Percentiles rank a stretch among this genome's conserved stretches.
These are phyloP conservation scores for Cladosporium colombiae DNA, from an alignment of 2,329 filamentous ascomycete genomes.

Conservation along the genomic window DNA sequence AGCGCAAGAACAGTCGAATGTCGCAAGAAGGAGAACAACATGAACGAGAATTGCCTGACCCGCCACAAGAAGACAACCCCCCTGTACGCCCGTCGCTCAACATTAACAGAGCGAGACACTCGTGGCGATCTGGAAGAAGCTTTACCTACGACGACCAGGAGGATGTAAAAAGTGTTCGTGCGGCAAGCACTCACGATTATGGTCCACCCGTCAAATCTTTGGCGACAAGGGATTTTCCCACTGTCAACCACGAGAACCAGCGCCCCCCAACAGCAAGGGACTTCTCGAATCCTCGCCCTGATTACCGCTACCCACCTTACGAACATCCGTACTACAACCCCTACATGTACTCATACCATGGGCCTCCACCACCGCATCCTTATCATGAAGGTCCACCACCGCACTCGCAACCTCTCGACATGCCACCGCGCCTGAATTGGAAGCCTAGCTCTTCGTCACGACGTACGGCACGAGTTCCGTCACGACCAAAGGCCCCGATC, in stretches of 20 bases:
- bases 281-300: not conserved
- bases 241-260: conserved; percentile 30
- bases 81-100: conserved; percentile 12
- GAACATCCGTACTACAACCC: conserved; percentile 33
- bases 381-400: not conserved
- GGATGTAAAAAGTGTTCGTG: conserved; percentile 25
- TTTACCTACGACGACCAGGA: conserved; percentile 28
- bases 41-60: not conserved
- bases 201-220: conserved; percentile 24
- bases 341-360: conserved; percentile 29
- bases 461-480: not conserved
- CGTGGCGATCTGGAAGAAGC: conserved; percentile 21
- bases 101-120: not conserved
- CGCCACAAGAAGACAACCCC: not conserved
- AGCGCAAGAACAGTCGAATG: conserved; percentile 2
- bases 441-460: conserved; percentile 12
- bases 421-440: conserved; percentile 23
- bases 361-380: conserved; percentile 20
- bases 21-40: not conserved
- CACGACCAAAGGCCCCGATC: not conserved
- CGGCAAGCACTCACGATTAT: conserved; percentile 30
- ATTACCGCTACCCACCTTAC: conserved; percentile 19
- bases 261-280: conserved; percentile 21
- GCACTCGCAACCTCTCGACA: conserved; percentile 18
- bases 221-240: conserved; percentile 27